Evolutionary conservation across 1,139 yeast species (phyloP).

Genomic region (Candida neerlandica): DNA sequence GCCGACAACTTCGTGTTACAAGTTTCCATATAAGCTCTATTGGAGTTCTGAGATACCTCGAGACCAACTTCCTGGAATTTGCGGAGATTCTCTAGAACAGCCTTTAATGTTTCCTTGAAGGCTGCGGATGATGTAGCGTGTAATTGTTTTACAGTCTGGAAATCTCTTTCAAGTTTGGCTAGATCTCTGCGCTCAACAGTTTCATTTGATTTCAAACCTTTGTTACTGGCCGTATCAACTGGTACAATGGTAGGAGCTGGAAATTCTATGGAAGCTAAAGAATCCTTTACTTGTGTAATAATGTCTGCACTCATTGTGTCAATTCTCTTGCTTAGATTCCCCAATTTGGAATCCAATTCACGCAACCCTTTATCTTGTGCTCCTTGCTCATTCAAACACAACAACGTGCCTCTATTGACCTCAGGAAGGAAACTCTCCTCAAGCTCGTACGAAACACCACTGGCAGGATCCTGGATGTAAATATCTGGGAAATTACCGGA

Average conservation of each 20-base stretch:
- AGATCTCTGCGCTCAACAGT: constrained; percentile 11
- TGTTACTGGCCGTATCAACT: background rate
- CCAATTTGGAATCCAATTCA: constrained; percentile 27
- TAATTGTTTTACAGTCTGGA: constrained; percentile 66
- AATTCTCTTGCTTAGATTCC: constrained; percentile 30
- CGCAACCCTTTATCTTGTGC: constrained; percentile 22
- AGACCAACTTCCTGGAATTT: constrained; percentile 50
- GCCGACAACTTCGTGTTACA: constrained; percentile 75
- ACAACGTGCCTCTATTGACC: constrained; percentile 59
- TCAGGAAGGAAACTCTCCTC: constrained; percentile 70
- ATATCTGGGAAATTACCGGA: constrained; percentile 76
- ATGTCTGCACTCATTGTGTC: constrained; percentile 29
- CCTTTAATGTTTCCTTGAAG: constrained; percentile 46
- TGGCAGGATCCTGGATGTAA: constrained; percentile 64
- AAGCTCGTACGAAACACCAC: constrained; percentile 72
- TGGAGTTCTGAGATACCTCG: constrained; percentile 46
- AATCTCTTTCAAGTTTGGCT: constrained; percentile 49
- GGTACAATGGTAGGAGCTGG: constrained; percentile 14
- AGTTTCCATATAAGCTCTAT: constrained; percentile 72
- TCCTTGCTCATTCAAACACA: constrained; percentile 53
- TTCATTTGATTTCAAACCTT: background rate
- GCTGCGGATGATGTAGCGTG: constrained; percentile 48
- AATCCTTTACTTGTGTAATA: constrained; percentile 25
- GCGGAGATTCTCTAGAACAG: constrained; percentile 49
- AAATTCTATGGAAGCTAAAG: constrained; percentile 26